Evolutionary conservation across 495 filamentous ascomycete genomes (phyloP).

Genomic region (Stereocaulon alpinum): DNA sequence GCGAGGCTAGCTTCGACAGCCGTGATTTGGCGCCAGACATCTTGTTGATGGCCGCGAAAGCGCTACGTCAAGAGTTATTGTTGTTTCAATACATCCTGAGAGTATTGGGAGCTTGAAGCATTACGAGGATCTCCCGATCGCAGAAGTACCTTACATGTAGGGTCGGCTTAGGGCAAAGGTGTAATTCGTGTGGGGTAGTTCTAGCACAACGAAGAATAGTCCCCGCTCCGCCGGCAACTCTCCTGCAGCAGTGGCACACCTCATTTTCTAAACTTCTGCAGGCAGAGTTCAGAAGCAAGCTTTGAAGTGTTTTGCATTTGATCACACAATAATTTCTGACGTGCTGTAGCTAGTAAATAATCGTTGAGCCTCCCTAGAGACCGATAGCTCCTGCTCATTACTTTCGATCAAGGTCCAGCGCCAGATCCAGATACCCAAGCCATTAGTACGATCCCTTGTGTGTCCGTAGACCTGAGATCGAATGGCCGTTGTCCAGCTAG

Average conservation of each 20-base stretch:
- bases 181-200: slow-evolving; percentile 3
- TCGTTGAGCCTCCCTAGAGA: background rate
- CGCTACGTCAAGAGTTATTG: background rate
- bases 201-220: background rate
- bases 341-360: background rate
- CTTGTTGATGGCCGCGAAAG: slow-evolving; percentile 1
- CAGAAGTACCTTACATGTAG: background rate
- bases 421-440: background rate
- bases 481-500: slow-evolving; percentile 33
- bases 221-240: slow-evolving; percentile 1
- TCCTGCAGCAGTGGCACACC: background rate
- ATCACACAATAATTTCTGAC: background rate
- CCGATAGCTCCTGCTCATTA: slow-evolving; percentile 5
- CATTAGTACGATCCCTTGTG: background rate
- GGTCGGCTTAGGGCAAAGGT: background rate
- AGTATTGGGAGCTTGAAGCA: background rate
- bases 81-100: background rate
- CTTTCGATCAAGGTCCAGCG: background rate
- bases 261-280: background rate
- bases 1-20: slow-evolving; percentile 50
- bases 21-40: slow-evolving; percentile 50
- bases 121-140: background rate
- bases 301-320: background rate
- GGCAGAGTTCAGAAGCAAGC: background rate
- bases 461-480: background rate